Evolutionary conservation across 345 rosid genomes (phyloP).

Genomic region (Sonneratia caseolaris): DNA sequence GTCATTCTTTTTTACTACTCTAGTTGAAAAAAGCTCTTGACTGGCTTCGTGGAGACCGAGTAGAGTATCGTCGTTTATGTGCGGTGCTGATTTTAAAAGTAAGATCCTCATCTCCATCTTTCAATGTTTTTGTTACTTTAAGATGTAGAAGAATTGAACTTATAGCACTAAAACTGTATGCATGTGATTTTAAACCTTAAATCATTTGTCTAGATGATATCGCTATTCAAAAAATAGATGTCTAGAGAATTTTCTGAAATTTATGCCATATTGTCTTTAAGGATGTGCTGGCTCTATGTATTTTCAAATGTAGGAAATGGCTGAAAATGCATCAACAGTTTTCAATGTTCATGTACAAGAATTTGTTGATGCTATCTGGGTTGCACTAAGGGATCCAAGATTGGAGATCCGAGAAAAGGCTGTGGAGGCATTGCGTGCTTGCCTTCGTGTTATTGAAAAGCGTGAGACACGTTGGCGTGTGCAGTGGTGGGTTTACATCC

Average conservation of each 20-base stretch:
- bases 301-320: conserved; percentile 62
- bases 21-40: conserved; percentile 81
- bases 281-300: not conserved
- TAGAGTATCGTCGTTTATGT: conserved; percentile 81
- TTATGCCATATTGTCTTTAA: not conserved
- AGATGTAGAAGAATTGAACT: not conserved
- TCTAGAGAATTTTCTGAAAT: not conserved
- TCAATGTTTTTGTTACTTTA: not conserved
- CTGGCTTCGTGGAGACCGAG: conserved; percentile 86
- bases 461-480: conserved; percentile 99
- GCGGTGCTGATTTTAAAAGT: conserved; percentile 92
- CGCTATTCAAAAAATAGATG: not conserved
- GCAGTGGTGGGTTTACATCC: conserved; percentile 60
- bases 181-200: not conserved
- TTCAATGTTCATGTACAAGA: conserved; percentile 94
- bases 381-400: conserved; percentile 91
- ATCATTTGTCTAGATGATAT: not conserved
- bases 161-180: not conserved
- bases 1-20: conserved; percentile 9
- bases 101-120: conserved; percentile 8
- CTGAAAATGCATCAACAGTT: conserved; percentile 97
- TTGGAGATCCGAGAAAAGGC: conserved; percentile 84
- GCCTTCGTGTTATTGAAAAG: conserved; percentile 97
- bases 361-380: conserved; percentile 98
- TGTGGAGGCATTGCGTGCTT: conserved; percentile 98